phyloP scores from a whole-genome alignment of 116 monocot species.

The Papilionanthe hybrid region DNA sequence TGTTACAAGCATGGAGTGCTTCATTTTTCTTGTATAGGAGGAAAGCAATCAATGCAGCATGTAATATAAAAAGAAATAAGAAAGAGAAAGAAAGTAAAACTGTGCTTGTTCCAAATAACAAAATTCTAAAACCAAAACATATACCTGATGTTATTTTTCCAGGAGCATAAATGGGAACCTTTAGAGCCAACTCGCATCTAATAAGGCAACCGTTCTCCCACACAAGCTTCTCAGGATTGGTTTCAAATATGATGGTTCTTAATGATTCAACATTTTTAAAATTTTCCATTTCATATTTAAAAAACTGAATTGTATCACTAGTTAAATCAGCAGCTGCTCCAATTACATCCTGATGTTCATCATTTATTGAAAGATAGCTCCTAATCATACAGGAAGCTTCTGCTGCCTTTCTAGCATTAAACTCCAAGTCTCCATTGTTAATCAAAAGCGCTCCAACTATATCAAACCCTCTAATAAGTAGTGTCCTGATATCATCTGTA shows the following conservation, averaged over 20 bases:
- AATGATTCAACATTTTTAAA: conserved; percentile 30
- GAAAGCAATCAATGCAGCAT: not conserved
- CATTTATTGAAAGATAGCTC: conserved; percentile 33
- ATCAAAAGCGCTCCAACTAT: conserved; percentile 70
- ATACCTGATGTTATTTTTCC: conserved; percentile 48
- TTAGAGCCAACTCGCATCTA: conserved; percentile 55
- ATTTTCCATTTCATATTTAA: conserved; percentile 32
- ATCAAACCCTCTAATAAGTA: conserved; percentile 69
- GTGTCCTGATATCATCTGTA: conserved; percentile 68
- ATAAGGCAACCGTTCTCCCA: conserved; percentile 87
- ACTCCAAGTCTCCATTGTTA: conserved; percentile 27
- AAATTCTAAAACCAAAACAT: not conserved
- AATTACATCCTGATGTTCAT: conserved; percentile 36
- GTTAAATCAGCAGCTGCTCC: conserved; percentile 40
- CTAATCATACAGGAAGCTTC: conserved; percentile 44
- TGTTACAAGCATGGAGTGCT: not conserved
- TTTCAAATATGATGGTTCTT: conserved; percentile 51
- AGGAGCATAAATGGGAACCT: conserved; percentile 67
- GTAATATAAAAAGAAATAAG: not conserved
- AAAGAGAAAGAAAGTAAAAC: not conserved
- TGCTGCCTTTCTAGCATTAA: conserved; percentile 51
- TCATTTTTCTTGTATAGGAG: not conserved
- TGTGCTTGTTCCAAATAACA: not conserved
- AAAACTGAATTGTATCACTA: conserved; percentile 49
- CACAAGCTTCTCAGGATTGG: conserved; percentile 43